Percentiles rank a stretch among this genome's conserved stretches.
Evolutionary conservation across 2,329 filamentous ascomycete species (phyloP).

Genomic region (Balansia obtecta): DNA sequence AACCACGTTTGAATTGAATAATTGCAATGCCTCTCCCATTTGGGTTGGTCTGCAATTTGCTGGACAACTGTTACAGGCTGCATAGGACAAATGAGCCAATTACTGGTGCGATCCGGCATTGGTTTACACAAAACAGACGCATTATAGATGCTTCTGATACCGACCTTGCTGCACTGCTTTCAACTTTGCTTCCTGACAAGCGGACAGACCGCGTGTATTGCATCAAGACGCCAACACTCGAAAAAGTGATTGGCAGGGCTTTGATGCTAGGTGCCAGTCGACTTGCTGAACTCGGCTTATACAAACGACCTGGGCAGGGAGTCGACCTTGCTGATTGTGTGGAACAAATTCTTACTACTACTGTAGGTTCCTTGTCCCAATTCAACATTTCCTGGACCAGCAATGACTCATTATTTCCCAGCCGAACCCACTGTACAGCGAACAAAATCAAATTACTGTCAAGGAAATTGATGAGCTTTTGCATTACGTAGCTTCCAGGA

Average conservation of each 20-base stretch:
- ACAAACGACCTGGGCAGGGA: slow-evolving; percentile 42
- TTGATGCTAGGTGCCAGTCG: slow-evolving; percentile 53
- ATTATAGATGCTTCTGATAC: slow-evolving; percentile 44
- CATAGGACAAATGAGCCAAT: slow-evolving; percentile 20
- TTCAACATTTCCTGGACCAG: neutral
- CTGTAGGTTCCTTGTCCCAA: slow-evolving; percentile 30
- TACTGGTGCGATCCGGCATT: slow-evolving; percentile 36
- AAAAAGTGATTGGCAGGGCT: slow-evolving; percentile 53
- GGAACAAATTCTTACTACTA: slow-evolving; percentile 47
- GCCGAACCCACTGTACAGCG: slow-evolving; percentile 28
- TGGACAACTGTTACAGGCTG: slow-evolving; percentile 51
- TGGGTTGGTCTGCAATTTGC: slow-evolving; percentile 57
- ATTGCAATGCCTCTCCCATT: slow-evolving; percentile 52
- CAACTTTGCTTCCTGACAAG: slow-evolving; percentile 62
- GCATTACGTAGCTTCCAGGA: slow-evolving; percentile 52
- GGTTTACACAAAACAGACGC: slow-evolving; percentile 55
- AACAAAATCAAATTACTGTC: slow-evolving; percentile 40
- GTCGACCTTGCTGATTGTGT: slow-evolving; percentile 62
- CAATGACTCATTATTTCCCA: slow-evolving; percentile 12
- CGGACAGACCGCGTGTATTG: slow-evolving; percentile 68
- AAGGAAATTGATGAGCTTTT: slow-evolving; percentile 61
- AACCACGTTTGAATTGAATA: neutral
- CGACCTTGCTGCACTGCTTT: slow-evolving; percentile 53
- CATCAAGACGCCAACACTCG: slow-evolving; percentile 48
- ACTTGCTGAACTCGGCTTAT: slow-evolving; percentile 47